Percentiles rank a stretch among this genome's conserved stretches.
Conservation (phyloP, 140 eudicot species). For the Ambrosia hybrid region DNA sequence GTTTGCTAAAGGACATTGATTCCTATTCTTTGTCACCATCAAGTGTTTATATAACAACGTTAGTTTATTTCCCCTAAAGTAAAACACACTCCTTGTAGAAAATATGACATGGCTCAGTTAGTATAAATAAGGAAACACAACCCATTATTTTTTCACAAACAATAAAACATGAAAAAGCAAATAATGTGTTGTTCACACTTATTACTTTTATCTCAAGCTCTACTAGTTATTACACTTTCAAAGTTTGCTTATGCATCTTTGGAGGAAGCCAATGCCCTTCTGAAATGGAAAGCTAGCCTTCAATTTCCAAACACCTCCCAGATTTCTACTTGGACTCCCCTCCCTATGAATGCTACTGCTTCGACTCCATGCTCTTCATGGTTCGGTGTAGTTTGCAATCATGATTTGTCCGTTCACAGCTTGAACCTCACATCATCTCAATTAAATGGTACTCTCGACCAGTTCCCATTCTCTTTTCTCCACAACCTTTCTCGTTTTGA, state of each 20-base stretch:
- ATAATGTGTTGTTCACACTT: not conserved
- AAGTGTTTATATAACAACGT: too few relatives aligned
- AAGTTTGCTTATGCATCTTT: not conserved
- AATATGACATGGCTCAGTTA: not conserved
- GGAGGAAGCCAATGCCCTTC: not conserved
- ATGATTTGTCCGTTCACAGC: not conserved
- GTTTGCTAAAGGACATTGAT: constrained; percentile 1
- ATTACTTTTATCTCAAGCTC: not conserved
- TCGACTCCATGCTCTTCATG: constrained; percentile 6
- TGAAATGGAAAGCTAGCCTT: constrained; percentile 20
- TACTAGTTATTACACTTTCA: not conserved
- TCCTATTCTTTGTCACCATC: not conserved
- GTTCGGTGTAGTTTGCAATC: not conserved
- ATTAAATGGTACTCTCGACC: constrained; percentile 8
- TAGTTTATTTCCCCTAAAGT: not conserved
- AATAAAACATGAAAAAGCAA: not conserved
- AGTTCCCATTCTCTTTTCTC: constrained; percentile 1
- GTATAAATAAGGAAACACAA: not conserved
- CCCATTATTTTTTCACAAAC: not conserved
- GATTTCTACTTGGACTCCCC: not conserved
- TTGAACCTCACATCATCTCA: constrained; percentile 13
- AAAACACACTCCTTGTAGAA: constrained; percentile 10
- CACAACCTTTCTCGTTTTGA: constrained; percentile 19
- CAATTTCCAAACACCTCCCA: not conserved
- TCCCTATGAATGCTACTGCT: not conserved